A percentile compares a stretch with the other conserved stretches of the same genome.
Conservation (phyloP, 2,329 filamentous ascomycete species). For the Aschersonia sp. region DNA sequence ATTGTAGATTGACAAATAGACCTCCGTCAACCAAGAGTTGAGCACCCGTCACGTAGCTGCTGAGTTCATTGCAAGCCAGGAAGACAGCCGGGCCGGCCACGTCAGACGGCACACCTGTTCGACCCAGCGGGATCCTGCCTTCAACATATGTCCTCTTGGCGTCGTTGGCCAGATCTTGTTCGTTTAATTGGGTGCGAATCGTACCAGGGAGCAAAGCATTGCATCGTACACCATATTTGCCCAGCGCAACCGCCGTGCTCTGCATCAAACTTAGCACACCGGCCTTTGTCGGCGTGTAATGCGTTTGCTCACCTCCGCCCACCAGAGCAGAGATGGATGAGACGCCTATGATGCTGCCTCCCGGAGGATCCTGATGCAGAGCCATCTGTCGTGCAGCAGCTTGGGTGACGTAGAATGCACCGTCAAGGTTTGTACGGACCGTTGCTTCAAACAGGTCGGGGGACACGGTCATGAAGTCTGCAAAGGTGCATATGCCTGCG, state of each 20-base stretch:
- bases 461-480: slow-evolving; percentile 65
- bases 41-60: slow-evolving; percentile 67
- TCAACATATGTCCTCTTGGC: slow-evolving; percentile 67
- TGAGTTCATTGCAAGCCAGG: slow-evolving; percentile 64
- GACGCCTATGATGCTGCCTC: slow-evolving; percentile 69
- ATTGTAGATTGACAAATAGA: slow-evolving; percentile 80
- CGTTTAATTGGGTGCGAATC: slow-evolving; percentile 71
- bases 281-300: slow-evolving; percentile 84
- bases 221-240: slow-evolving; percentile 61
- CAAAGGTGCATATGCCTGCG: slow-evolving; percentile 78
- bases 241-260: slow-evolving; percentile 65
- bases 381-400: slow-evolving; percentile 77
- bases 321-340: slow-evolving; percentile 62
- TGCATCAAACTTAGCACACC: slow-evolving; percentile 73
- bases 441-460: slow-evolving; percentile 58
- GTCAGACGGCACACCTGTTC: slow-evolving; percentile 59
- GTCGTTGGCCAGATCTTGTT: slow-evolving; percentile 62
- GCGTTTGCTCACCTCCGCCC: slow-evolving; percentile 63
- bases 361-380: slow-evolving; percentile 39
- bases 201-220: slow-evolving; percentile 77
- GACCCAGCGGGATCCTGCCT: slow-evolving; percentile 61
- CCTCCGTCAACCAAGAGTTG: slow-evolving; percentile 81
- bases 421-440: slow-evolving; percentile 67
- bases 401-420: slow-evolving; percentile 79
- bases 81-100: slow-evolving; percentile 76